A percentile compares a stretch with the other conserved stretches of the same genome.
Evolutionary conservation across 176 grass and related monocot genomes (phyloP).

Genomic region (Bothriochloa decipiens): DNA sequence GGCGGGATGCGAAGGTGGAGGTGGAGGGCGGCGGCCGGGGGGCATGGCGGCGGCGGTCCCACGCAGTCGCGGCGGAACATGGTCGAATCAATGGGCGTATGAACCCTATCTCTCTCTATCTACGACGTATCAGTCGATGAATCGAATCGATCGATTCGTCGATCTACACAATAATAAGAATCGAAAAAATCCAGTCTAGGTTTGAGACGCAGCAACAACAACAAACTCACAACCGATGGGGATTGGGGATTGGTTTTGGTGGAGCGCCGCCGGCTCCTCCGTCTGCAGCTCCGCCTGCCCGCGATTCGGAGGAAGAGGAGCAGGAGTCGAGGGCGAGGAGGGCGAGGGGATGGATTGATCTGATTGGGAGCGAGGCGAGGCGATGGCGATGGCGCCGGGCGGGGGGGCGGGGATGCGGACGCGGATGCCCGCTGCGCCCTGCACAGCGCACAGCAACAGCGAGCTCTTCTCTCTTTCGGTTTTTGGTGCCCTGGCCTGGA

Average conservation of each 20-base stretch:
- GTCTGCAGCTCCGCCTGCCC: background rate
- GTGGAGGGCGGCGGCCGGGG: background rate
- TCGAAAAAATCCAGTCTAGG: background rate
- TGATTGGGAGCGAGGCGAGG: no score
- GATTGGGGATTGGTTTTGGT: background rate
- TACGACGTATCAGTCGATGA: background rate
- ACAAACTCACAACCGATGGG: background rate
- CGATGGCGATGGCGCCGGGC: background rate
- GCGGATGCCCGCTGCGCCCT: background rate
- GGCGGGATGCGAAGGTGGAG: background rate
- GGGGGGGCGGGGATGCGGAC: background rate
- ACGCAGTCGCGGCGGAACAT: slow-evolving; percentile 16
- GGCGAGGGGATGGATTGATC: background rate
- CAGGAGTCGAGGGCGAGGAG: background rate
- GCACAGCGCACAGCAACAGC: background rate
- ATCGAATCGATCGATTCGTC: background rate
- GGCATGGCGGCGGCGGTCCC: slow-evolving; percentile 12
- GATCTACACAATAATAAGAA: background rate
- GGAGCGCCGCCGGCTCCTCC: background rate
- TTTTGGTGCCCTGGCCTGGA: no score
- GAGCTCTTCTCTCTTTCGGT: no score
- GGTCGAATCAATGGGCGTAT: background rate
- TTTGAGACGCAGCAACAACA: background rate
- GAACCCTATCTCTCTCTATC: no score
- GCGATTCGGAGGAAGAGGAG: background rate